A percentile compares a stretch with the other conserved stretches of the same genome.
Conservation (phyloP, 2,329 filamentous ascomycete species). For the Trematosphaeria pertusa region DNA sequence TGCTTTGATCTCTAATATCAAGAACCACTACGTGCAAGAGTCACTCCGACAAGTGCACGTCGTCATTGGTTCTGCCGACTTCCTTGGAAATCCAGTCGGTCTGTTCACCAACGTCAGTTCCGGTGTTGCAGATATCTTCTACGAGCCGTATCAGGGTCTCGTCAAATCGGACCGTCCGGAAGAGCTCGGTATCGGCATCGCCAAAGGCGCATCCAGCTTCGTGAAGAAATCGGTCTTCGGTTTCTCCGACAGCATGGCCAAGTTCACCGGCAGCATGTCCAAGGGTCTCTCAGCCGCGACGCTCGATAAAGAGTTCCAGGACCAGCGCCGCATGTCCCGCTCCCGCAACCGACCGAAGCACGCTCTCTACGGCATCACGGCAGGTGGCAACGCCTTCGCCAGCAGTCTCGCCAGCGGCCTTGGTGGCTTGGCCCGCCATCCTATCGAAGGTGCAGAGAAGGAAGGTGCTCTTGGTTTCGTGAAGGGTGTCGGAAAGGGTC, state of each 20-base stretch:
- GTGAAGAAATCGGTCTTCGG: constrained; percentile 99
- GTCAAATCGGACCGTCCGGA: constrained; percentile 96
- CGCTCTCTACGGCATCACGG: constrained; percentile 93
- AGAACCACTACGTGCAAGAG: constrained; percentile 96
- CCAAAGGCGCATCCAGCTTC: constrained; percentile 94
- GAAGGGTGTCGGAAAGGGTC: constrained; percentile 95
- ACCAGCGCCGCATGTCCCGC: constrained; percentile 90
- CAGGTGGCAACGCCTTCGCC: constrained; percentile 93
- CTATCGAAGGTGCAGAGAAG: constrained; percentile 92
- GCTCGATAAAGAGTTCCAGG: constrained; percentile 98
- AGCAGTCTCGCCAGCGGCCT: constrained; percentile 93
- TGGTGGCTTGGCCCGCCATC: constrained; percentile 89
- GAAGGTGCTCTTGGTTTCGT: constrained; percentile 94
- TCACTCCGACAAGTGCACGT: constrained; percentile 96
- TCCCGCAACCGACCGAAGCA: constrained; percentile 96
- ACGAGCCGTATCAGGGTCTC: constrained; percentile 97
- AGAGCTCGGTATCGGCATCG: constrained; percentile 92
- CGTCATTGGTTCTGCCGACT: constrained; percentile 95
- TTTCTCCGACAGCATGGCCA: constrained; percentile 95
- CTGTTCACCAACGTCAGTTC: constrained; percentile 98
- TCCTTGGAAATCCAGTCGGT: constrained; percentile 95
- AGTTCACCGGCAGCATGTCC: constrained; percentile 95
- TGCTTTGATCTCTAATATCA: constrained; percentile 83
- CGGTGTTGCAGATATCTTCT: constrained; percentile 97
- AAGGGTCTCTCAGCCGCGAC: constrained; percentile 96